A percentile compares a stretch with the other conserved stretches of the same genome.
phyloP scores from a whole-genome alignment of 2,329 filamentous ascomycete species.

The Fonsecaea monophora region DNA sequence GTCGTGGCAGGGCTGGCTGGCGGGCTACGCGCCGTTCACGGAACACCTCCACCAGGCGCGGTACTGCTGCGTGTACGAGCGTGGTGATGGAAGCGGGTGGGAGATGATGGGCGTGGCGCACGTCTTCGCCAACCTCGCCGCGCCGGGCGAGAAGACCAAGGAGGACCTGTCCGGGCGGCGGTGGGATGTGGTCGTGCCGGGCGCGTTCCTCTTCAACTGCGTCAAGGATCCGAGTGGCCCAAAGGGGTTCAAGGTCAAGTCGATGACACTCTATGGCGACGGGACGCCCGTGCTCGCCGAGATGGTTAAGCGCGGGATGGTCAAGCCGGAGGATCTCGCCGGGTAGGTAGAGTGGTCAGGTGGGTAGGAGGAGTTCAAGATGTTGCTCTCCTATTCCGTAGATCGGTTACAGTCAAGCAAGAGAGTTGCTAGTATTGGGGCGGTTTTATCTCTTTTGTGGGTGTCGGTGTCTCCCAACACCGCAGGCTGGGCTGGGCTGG shows the following conservation, averaged over 20 bases:
- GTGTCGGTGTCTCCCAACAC: too few species aligned
- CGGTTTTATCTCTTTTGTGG: too few species aligned
- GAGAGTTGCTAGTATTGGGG: too few species aligned
- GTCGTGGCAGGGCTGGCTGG: conserved; percentile 25
- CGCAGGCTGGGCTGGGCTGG: too few species aligned
- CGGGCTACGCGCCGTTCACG: conserved; percentile 25
- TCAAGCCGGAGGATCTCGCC: conserved; percentile 27
- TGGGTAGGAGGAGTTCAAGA: too few species aligned
- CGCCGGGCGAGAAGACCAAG: conserved; percentile 23
- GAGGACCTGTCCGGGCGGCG: conserved; percentile 17
- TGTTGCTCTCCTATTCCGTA: too few species aligned
- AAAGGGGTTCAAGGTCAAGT: conserved; percentile 30
- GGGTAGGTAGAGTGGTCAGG: neutral
- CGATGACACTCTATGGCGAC: conserved; percentile 24
- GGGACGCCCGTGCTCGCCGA: conserved; percentile 17
- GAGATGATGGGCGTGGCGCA: conserved; percentile 30
- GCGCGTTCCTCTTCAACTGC: conserved; percentile 19
- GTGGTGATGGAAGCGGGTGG: conserved; percentile 15
- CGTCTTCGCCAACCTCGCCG: conserved; percentile 23
- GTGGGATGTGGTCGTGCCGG: conserved; percentile 28
- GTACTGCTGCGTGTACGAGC: conserved; percentile 22
- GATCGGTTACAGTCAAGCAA: too few species aligned
- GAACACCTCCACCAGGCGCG: conserved; percentile 26
- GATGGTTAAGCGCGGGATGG: conserved; percentile 30
- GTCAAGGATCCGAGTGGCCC: conserved; percentile 14